Evolutionary conservation across 2,329 filamentous ascomycete genomes (phyloP).

Genomic region (Fusarium begoniae): DNA sequence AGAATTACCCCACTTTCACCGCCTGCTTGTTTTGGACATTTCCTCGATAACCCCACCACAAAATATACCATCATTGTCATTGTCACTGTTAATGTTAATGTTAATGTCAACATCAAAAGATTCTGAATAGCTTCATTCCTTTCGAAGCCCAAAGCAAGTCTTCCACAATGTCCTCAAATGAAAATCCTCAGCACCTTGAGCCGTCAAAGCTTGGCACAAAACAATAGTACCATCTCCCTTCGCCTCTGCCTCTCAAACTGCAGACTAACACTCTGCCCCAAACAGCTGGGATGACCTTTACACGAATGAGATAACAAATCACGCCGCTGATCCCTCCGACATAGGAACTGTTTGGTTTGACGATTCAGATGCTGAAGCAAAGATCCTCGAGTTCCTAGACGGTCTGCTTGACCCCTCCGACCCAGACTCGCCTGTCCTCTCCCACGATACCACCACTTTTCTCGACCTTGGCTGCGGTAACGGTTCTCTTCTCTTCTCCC

Average conservation of each 20-base stretch:
- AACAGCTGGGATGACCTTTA: constrained; percentile 81
- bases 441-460: constrained; percentile 62
- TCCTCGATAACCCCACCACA: constrained; percentile 37
- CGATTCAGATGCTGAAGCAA: constrained; percentile 86
- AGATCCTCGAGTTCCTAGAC: constrained; percentile 76
- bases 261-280: constrained; percentile 13
- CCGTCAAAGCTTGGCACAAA: constrained; percentile 87
- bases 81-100: not conserved
- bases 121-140: constrained; percentile 16
- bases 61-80: constrained; percentile 1
- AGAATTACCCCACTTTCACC: constrained; percentile 33
- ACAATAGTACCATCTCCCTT: constrained; percentile 74
- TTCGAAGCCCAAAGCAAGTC: not conserved
- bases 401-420: constrained; percentile 42
- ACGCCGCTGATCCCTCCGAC: constrained; percentile 76
- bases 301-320: constrained; percentile 74
- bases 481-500: constrained; percentile 86
- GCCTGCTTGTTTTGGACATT: constrained; percentile 35
- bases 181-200: constrained; percentile 72
- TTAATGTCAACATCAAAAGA: not conserved
- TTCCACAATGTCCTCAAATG: constrained; percentile 29
- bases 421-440: constrained; percentile 33
- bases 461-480: constrained; percentile 95
- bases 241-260: not conserved
- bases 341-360: constrained; percentile 96